Conservation (phyloP, 2,329 filamentous ascomycete genomes). For the Cladophialophora immunda region DNA sequence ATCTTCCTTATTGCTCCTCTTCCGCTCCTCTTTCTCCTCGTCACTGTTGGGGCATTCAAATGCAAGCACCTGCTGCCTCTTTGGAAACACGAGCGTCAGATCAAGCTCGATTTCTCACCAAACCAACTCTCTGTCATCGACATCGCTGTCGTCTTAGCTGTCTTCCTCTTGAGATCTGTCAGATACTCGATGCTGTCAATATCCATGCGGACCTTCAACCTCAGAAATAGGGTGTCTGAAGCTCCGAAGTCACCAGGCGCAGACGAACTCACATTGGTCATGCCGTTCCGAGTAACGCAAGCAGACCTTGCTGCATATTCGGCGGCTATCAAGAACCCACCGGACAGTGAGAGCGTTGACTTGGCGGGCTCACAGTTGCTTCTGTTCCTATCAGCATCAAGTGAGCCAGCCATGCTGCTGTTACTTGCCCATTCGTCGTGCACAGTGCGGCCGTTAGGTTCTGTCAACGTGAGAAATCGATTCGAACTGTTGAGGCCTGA, state of each 20-base stretch:
- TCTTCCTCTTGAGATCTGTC: slow-evolving; percentile 16
- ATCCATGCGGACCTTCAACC: not conserved
- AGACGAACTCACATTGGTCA: slow-evolving; percentile 12
- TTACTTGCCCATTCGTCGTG: slow-evolving; percentile 25
- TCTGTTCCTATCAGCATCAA: slow-evolving; percentile 29
- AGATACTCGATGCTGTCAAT: not conserved
- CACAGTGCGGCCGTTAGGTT: slow-evolving; percentile 26
- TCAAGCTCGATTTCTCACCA: slow-evolving; percentile 17
- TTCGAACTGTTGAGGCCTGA: slow-evolving; percentile 31
- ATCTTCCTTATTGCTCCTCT: not conserved
- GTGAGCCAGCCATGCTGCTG: slow-evolving; percentile 36
- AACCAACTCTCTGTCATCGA: slow-evolving; percentile 6
- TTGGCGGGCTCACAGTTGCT: not conserved
- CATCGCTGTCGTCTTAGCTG: not conserved
- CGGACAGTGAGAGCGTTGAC: not conserved
- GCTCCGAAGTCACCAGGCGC: not conserved
- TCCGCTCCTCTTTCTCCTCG: not conserved
- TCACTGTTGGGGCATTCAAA: not conserved
- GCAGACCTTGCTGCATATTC: slow-evolving; percentile 11
- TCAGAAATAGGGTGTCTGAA: not conserved
- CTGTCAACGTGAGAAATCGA: slow-evolving; percentile 34
- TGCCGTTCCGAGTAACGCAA: slow-evolving; percentile 16
- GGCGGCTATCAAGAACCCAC: slow-evolving; percentile 1
- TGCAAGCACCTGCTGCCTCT: slow-evolving; percentile 4
- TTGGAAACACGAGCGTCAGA: not conserved